Evolutionary conservation across 1,284 basidiomycete species (phyloP).

Genomic region (Coniophora puteana): DNA sequence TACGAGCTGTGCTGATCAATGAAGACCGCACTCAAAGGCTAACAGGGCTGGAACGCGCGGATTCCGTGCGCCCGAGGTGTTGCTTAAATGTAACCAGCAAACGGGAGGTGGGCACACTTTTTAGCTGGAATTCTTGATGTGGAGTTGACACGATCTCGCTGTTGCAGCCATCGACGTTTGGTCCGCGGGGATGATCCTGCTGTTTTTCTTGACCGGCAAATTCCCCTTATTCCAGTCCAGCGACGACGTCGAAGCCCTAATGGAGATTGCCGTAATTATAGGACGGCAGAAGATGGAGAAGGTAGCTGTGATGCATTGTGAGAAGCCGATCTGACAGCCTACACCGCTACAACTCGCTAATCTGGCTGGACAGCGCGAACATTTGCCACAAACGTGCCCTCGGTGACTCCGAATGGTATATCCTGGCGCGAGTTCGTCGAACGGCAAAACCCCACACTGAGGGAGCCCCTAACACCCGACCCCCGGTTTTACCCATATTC

Average conservation of each 20-base stretch:
- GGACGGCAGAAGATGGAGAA: slow-evolving; percentile 84
- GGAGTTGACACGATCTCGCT: slow-evolving; percentile 6
- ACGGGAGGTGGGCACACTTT: slow-evolving; percentile 66
- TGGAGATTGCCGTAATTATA: slow-evolving; percentile 91
- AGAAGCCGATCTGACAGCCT: too few relatives aligned
- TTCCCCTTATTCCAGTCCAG: slow-evolving; percentile 95
- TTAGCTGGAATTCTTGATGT: slow-evolving; percentile 5
- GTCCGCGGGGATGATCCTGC: slow-evolving; percentile 90
- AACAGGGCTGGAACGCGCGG: slow-evolving; percentile 97
- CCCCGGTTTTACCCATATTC: slow-evolving; percentile 45
- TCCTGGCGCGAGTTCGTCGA: slow-evolving; percentile 73
- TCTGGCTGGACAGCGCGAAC: slow-evolving; percentile 62
- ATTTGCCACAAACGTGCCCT: slow-evolving; percentile 82
- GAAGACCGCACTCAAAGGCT: slow-evolving; percentile 83
- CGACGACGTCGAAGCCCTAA: slow-evolving; percentile 92
- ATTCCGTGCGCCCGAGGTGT: slow-evolving; percentile 95
- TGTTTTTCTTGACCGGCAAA: slow-evolving; percentile 90
- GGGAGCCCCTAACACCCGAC: slow-evolving; percentile 50
- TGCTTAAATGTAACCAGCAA: slow-evolving; percentile 94
- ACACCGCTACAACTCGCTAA: slow-evolving; percentile 8
- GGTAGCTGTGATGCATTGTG: slow-evolving; percentile 88
- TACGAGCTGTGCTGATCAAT: slow-evolving; percentile 9
- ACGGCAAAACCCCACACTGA: slow-evolving; percentile 72
- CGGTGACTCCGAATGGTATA: slow-evolving; percentile 61
- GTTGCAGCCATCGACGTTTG: slow-evolving; percentile 89